phyloP scores from a whole-genome alignment of 2,329 filamentous ascomycete genomes.

The Beauveria sp. region DNA sequence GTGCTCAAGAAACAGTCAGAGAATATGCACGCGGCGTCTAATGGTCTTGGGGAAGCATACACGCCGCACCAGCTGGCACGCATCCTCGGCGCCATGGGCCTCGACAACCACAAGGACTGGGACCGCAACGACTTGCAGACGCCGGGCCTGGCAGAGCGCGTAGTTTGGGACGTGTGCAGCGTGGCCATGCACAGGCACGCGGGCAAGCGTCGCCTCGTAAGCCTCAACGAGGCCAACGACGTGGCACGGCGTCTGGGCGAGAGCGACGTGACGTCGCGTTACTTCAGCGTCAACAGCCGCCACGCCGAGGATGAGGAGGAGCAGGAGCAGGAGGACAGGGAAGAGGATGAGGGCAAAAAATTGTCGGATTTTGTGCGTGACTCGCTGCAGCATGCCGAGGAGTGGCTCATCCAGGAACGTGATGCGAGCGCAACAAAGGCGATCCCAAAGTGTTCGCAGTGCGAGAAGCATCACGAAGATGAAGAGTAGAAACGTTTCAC shows the following conservation, averaged over 20 bases:
- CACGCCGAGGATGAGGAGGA: conserved; percentile 20
- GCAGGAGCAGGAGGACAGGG: conserved; percentile 19
- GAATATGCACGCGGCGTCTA: conserved; percentile 17
- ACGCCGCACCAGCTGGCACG: conserved; percentile 17
- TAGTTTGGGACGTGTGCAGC: conserved; percentile 28
- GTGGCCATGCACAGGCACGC: conserved; percentile 24
- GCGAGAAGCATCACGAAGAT: neutral
- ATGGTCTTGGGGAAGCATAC: conserved; percentile 25
- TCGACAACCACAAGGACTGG: conserved; percentile 13
- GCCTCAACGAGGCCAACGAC: conserved; percentile 49
- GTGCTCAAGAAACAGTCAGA: conserved; percentile 8
- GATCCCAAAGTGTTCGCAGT: neutral
- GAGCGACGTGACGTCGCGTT: conserved; percentile 31
- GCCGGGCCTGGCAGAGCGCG: conserved; percentile 13
- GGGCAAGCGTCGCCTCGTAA: conserved; percentile 42
- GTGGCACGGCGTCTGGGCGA: conserved; percentile 50
- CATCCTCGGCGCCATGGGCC: conserved; percentile 22
- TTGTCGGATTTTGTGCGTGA: conserved; percentile 23
- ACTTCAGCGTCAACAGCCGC: conserved; percentile 28
- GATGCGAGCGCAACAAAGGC: conserved; percentile 13
- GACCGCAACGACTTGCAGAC: conserved; percentile 6
- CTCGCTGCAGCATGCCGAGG: conserved; percentile 10
- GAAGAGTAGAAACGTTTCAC: neutral
- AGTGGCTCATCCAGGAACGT: conserved; percentile 17
- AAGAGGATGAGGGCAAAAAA: conserved; percentile 17